Base-by-base conservation (phyloP, 768 basidiomycete species). In the Mycena vulgaris region DNA sequence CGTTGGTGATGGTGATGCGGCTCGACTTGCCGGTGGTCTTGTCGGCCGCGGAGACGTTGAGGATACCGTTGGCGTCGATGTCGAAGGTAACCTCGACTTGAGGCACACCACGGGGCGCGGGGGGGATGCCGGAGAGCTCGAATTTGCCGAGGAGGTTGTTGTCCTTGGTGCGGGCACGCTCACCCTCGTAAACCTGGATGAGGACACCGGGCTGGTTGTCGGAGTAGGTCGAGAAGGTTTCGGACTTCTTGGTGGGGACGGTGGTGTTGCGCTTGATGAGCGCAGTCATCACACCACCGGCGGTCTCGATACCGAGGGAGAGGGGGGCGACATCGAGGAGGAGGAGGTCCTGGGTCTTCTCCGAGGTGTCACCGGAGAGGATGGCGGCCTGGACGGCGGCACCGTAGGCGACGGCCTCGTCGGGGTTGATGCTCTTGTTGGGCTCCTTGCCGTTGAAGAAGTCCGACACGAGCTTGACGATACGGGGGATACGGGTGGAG, bases 381-480 rank as follows among this genome's bases (percentile, higher is more conserved):
- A 98, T 97, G 77, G 97, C 97, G 66, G 96, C 97, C 85, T 99
- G 97, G 76, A 99, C 96, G 68, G 97, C 97, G 64, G 97, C 97
- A 88, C 97, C 97, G 82, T 98, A 98, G 23, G 97, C 97, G 67
- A 99, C 96, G 65, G 97, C 97, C 85, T 98, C 97, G 74, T 99
- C 97, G 60, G 97, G 97, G 91, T 99, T 98, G 88, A 99, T 98
- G 85, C 93, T 93, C 90, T 97, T 98, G 89, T 96, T 96, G 77
- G 95, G 97, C 86, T 98, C 96, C 88, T 97, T 96, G 81, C 97
- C 97, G 81, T 95, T 95, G 89, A 98, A 98, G 90, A 94, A 98
- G 83, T 98, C 97, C 74, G 95, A 97, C 66, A 99, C 95, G 80
- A 98, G 94, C 85, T 98, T 97, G 81, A 95, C 92, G 78, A 99